These are phyloP conservation scores for Acer campestre DNA, from an alignment of 345 rosid species.

Conservation along the genomic window DNA sequence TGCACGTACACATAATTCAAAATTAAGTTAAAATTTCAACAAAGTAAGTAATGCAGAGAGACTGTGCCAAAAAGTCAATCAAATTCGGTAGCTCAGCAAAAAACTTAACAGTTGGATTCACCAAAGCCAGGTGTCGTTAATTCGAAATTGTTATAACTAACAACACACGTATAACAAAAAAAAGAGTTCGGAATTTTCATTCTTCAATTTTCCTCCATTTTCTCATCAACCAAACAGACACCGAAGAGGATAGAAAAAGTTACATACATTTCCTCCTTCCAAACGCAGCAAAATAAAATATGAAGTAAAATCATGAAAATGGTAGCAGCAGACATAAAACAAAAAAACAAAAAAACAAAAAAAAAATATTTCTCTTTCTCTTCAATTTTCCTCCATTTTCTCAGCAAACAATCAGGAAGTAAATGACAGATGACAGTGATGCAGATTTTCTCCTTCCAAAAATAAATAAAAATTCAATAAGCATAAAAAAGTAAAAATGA, in stretches of 20 bases:
- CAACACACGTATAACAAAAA: not conserved
- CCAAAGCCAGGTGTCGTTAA: no score
- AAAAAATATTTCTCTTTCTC: not conserved
- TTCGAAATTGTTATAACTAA: not conserved
- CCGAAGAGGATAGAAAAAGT: not conserved
- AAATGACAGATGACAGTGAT: not conserved
- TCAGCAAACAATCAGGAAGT: not conserved
- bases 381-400: not conserved
- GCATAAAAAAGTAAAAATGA: not conserved
- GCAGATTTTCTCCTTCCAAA: not conserved
- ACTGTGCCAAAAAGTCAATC: no score
- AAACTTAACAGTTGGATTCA: no score
- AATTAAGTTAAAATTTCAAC: conserved; percentile 16
- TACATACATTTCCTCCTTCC: not conserved
- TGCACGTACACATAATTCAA: conserved; percentile 30
- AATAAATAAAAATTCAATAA: not conserved
- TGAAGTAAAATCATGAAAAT: not conserved
- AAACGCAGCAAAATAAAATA: not conserved
- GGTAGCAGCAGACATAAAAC: not conserved
- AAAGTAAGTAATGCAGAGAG: not conserved
- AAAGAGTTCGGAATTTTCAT: not conserved
- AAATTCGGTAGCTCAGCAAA: no score
- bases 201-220: not conserved
- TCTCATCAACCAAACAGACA: not conserved
- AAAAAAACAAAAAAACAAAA: not conserved